Conservation (phyloP, 305 asterid species). For the Withania somnifera region DNA sequence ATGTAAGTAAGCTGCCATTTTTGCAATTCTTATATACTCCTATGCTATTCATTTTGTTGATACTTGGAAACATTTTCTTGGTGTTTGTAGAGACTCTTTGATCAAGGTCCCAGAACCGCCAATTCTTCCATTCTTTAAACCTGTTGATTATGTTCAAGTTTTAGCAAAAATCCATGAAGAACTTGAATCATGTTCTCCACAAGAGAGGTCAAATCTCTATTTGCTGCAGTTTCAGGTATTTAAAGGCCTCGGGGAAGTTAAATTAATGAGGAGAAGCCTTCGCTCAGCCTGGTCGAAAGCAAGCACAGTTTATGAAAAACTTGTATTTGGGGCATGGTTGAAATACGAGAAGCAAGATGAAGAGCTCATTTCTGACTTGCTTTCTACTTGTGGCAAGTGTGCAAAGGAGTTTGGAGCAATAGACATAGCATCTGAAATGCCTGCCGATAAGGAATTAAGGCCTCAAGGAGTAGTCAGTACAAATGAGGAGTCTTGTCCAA, state of each 20-base stretch:
- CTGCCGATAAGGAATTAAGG: constrained; percentile 14
- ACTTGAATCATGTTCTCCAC: constrained; percentile 63
- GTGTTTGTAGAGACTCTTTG: constrained; percentile 71
- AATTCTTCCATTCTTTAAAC: constrained; percentile 71
- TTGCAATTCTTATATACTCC: neutral
- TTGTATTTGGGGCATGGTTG: constrained; percentile 87
- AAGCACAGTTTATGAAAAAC: constrained; percentile 60
- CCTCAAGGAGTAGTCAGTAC: neutral
- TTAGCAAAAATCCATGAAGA: constrained; percentile 88
- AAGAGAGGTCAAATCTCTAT: constrained; percentile 61
- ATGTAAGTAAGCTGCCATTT: constrained; percentile 32
- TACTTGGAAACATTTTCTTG: constrained; percentile 1
- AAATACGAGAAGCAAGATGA: constrained; percentile 86
- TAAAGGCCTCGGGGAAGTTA: constrained; percentile 89
- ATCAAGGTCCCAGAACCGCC: constrained; percentile 86
- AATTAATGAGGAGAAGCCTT: constrained; percentile 86
- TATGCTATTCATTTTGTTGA: constrained; percentile 3
- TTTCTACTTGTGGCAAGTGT: constrained; percentile 66
- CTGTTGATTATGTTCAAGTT: constrained; percentile 82
- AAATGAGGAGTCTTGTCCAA: constrained; percentile 14
- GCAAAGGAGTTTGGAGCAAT: constrained; percentile 60
- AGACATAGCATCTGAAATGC: constrained; percentile 69
- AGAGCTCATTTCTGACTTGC: constrained; percentile 60
- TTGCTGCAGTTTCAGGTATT: constrained; percentile 85
- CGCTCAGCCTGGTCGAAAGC: constrained; percentile 78